phyloP scores from a whole-genome alignment of 805 yeast species.

The Hanseniaspora valbyensis region DNA sequence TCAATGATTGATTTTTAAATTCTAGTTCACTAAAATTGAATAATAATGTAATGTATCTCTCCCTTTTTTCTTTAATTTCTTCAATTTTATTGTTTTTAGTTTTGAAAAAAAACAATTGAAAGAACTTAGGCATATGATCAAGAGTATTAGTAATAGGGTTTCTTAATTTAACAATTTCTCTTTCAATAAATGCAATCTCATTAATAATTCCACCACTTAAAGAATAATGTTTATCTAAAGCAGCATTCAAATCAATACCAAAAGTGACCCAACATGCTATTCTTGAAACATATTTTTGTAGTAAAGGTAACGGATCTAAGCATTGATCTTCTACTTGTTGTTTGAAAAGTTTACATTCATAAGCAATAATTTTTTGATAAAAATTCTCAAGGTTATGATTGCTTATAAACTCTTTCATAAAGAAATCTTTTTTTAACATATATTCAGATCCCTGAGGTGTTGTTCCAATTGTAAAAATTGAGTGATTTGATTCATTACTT shows the following conservation, averaged over 20 bases:
- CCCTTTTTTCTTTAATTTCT: slow-evolving; percentile 1
- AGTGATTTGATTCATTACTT: not conserved
- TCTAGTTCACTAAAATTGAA: not conserved
- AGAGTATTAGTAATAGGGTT: slow-evolving; percentile 4
- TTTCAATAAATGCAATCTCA: slow-evolving; percentile 8
- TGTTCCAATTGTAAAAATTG: slow-evolving; percentile 7
- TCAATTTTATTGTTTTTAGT: not conserved
- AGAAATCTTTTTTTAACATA: not conserved
- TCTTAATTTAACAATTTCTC: slow-evolving; percentile 8
- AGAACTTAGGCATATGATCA: slow-evolving; percentile 5
- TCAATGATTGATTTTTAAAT: not conserved
- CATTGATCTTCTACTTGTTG: not conserved
- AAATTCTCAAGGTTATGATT: not conserved
- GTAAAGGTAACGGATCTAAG: not conserved
- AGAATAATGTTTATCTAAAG: not conserved
- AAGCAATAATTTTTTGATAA: not conserved
- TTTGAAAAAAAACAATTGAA: not conserved
- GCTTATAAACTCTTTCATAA: not conserved
- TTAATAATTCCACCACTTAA: not conserved
- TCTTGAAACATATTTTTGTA: slow-evolving; percentile 9
- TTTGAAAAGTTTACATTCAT: not conserved
- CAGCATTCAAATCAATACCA: slow-evolving; percentile 1
- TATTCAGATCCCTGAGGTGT: slow-evolving; percentile 2
- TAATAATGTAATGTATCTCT: not conserved
- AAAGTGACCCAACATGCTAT: slow-evolving; percentile 10